Evolutionary conservation across 2,329 filamentous ascomycete genomes (phyloP), one percentile per base, ranked within the genome.

Genomic region (Pseudogymnoascus sp.): DNA sequence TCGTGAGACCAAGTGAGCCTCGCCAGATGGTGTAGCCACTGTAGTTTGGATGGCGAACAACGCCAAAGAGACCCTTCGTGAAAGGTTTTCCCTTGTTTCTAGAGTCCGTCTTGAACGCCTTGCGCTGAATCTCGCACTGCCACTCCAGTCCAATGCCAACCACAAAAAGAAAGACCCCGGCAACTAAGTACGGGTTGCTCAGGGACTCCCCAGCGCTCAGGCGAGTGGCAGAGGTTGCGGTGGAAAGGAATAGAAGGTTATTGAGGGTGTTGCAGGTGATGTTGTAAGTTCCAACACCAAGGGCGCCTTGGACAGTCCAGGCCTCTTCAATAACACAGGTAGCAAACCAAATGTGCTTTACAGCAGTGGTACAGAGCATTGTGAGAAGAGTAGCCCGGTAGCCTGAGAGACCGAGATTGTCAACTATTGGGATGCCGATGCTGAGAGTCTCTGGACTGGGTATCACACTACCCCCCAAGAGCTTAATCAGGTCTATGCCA

Each of bases 271-370:
- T 87, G 69, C 79, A 70, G 8, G 81, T 41, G 0, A 78, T 77
- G 71, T 88, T 87, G 75, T 81, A 83, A 1, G 70, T 61, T 12
- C 74, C 73, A 12, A 87, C 76, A 2, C 72, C 63, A 0, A 78
- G 49, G 0, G 82, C 82, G 2, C 73, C 70, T 0, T 52, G 26
- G 0, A 78, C 72, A 0, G 74, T 74, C 72, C 86, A 80, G 10
- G 79, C 76, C 66, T 86, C 82, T 52, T 78, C 72, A 16, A 77
- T 78, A 2, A 83, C 70, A 26, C 66, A 67, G 1, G 75, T 68
- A 11, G 80, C 73, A 80, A 81, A 83, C 72, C 80, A 79, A 67
- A 81, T 78, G 64, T 87, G 83, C 74, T 86, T 86, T 21, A 80
- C 63, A 23, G 78, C 74, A 29, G 26, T 7, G 61, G 79, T 83